Evolutionary conservation across 768 basidiomycete genomes (phyloP).

Genomic region (Pholiota conissans): DNA sequence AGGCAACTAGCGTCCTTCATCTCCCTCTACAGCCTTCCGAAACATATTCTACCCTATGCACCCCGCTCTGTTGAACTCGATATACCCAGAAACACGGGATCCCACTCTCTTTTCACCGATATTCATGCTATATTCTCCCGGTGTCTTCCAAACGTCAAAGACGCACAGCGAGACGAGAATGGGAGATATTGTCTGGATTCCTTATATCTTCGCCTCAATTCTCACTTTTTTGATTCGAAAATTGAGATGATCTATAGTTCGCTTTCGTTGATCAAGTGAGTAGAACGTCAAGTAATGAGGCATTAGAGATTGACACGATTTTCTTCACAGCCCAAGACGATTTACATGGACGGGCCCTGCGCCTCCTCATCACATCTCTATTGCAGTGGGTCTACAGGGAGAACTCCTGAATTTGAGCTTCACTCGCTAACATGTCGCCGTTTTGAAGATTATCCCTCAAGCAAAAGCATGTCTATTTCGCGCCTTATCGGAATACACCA

Average conservation of each 20-base stretch:
- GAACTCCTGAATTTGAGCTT: neutral
- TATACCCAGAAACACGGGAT: constrained; percentile 11
- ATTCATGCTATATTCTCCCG: constrained; percentile 17
- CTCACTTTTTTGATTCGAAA: constrained; percentile 22
- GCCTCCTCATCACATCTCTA: constrained; percentile 61
- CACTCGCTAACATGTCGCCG: neutral
- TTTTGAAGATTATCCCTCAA: constrained; percentile 41
- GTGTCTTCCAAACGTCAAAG: constrained; percentile 7
- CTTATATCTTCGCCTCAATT: constrained; percentile 25
- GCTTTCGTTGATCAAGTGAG: constrained; percentile 28
- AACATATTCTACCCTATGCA: constrained; percentile 10
- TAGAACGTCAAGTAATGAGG: neutral
- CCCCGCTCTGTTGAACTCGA: constrained; percentile 21
- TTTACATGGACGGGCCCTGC: constrained; percentile 64
- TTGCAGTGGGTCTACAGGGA: constrained; percentile 48
- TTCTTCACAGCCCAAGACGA: constrained; percentile 38
- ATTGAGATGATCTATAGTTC: constrained; percentile 23
- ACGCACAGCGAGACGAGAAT: constrained; percentile 18
- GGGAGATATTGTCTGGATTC: constrained; percentile 24
- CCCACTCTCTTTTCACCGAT: constrained; percentile 16
- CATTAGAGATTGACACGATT: neutral
- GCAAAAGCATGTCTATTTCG: constrained; percentile 39
- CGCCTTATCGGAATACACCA: constrained; percentile 41
- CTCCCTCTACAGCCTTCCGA: constrained; percentile 6
- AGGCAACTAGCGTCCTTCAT: constrained; percentile 21